phyloP scores from a whole-genome alignment of 1,284 basidiomycete species.

The Puccinia coronata region DNA sequence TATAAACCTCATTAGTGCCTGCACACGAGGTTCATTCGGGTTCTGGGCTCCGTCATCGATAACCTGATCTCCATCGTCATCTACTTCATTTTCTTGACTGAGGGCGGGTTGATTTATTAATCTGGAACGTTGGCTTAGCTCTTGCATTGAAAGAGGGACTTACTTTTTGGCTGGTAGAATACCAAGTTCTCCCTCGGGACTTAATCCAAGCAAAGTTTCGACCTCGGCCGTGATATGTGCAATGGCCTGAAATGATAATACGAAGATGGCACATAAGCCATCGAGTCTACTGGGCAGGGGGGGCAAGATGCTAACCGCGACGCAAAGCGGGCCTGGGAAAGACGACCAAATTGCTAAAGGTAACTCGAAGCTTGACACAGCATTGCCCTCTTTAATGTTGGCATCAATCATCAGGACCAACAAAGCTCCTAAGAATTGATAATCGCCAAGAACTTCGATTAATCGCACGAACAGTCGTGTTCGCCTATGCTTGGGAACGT shows the following conservation, averaged over 20 bases:
- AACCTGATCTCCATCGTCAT: constrained; percentile 30
- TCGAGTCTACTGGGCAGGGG: constrained; percentile 45
- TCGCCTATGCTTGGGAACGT: constrained; percentile 82
- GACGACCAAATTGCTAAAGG: constrained; percentile 70
- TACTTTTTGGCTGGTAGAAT: constrained; percentile 35
- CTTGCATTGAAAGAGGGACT: background rate
- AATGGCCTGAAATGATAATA: constrained; percentile 35
- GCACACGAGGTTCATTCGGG: constrained; percentile 19
- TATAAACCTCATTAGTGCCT: constrained; percentile 42
- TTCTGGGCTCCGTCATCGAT: background rate
- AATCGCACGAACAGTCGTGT: constrained; percentile 89
- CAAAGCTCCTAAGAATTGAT: constrained; percentile 79
- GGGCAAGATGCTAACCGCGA: constrained; percentile 63
- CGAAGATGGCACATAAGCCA: constrained; percentile 7
- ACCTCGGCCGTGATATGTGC: constrained; percentile 47
- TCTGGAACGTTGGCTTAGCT: background rate
- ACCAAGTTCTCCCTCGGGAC: background rate
- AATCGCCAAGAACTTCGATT: constrained; percentile 77
- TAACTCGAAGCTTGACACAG: constrained; percentile 68
- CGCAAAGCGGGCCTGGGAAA: constrained; percentile 64
- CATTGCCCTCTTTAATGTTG: constrained; percentile 67
- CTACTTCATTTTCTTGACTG: constrained; percentile 22
- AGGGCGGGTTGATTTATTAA: background rate
- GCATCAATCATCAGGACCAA: constrained; percentile 85
- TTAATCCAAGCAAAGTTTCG: constrained; percentile 37